These are phyloP conservation scores for Wilhelminamyces savonicus DNA, from an alignment of 805 yeast species.

Conservation along the genomic window DNA sequence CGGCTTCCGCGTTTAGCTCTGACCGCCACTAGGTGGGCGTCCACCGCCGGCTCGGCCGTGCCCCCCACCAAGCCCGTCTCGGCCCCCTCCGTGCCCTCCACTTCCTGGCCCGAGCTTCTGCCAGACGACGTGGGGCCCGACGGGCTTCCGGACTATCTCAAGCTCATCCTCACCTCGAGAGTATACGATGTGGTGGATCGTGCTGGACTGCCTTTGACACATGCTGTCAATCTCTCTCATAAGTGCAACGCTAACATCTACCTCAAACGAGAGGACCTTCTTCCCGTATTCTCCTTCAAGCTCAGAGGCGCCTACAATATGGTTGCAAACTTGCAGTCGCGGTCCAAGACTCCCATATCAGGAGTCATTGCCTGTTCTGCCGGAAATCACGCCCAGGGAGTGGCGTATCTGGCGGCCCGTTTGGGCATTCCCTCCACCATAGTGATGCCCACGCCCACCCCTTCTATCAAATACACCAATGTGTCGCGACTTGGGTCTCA, in stretches of 20 bases:
- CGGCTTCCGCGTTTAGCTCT: too few species aligned
- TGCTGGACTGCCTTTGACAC: conserved; percentile 74
- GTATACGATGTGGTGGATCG: conserved; percentile 87
- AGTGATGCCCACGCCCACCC: conserved; percentile 97
- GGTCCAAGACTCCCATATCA: conserved; percentile 48
- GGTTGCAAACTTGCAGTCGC: conserved; percentile 79
- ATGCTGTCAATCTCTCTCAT: conserved; percentile 69
- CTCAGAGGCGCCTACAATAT: conserved; percentile 96
- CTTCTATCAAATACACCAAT: conserved; percentile 87
- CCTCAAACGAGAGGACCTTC: conserved; percentile 85
- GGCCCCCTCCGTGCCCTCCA: too few species aligned
- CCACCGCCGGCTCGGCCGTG: too few species aligned
- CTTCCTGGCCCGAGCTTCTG: conserved; percentile 44
- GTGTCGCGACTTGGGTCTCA: conserved; percentile 91
- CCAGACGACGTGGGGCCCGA: conserved; percentile 47
- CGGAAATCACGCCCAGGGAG: conserved; percentile 99
- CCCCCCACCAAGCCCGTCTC: too few species aligned
- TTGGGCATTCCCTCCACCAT: conserved; percentile 90
- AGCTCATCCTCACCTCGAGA: conserved; percentile 82
- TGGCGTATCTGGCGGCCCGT: conserved; percentile 83
- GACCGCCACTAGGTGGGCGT: too few species aligned
- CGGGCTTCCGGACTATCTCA: conserved; percentile 88
- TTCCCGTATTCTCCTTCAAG: conserved; percentile 95
- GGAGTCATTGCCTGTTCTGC: conserved; percentile 99
- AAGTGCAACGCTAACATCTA: conserved; percentile 69